Evolutionary conservation across 2,329 filamentous ascomycete genomes (phyloP), one percentile per base, ranked within the genome.

Genomic region (Paramyrothecium sp.): DNA sequence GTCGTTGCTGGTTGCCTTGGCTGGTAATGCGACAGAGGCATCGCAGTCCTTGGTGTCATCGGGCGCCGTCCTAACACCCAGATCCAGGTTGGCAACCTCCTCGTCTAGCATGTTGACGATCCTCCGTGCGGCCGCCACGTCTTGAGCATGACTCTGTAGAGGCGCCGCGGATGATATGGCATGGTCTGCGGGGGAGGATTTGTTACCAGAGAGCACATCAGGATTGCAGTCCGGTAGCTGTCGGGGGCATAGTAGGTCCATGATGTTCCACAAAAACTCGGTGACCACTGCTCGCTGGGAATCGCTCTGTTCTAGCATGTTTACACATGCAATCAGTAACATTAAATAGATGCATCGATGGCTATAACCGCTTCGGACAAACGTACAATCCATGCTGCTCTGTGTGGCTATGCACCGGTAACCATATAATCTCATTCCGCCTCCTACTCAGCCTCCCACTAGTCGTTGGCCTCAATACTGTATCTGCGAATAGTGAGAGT

Each of bases 41-140:
- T 13, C 38, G 38, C 8, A 8, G n/a, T 49, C 26, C n/a, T 19
- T 16, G 11, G 56, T 52, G 26, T 4, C 26, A 30, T 5, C 10
- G 26, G 10, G 47, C 47, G 10, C 20, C 20, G 38, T 44, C 30
- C 55, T 44, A 34, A 22, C 26, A 30, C 38, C 51, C 54, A 56
- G 46, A 51, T 57, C 19, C 46, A 54, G 47, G 21, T 38, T 49
- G 30, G 57, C 56, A 22, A 67, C 63, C 52, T 65, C 60, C 33
- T 62, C 57, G 53, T 71, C 63, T 22, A 68, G 67, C 12, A 68
- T 64, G n/a, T 64, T 51, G 22, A 69, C 60, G 16, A 69, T 33
- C 21, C 59, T 58, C 51, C 57, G 60, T 20, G 69, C 69, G 52
- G 67, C 64, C 10, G 55, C 56, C 22, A 55, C 53, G 55, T 68